Evolutionary conservation across 1,139 yeast genomes (phyloP).

Genomic region (Blastobotrys serpentis): DNA sequence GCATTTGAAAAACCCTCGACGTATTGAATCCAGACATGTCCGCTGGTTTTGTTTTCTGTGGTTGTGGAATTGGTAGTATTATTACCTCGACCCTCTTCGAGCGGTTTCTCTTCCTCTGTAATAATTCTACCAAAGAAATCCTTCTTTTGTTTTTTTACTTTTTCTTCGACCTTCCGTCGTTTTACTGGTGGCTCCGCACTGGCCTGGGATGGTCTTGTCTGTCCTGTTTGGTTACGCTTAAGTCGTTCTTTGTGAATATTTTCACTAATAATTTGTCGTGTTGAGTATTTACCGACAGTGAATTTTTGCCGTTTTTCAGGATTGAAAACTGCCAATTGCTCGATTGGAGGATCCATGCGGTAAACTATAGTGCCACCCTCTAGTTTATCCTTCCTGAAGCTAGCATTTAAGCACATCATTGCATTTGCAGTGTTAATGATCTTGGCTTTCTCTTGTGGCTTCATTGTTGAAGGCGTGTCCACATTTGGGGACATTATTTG

Average conservation of each 20-base stretch:
- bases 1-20: conserved; percentile 96
- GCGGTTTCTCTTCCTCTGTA: conserved; percentile 2
- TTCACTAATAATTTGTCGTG: conserved; percentile 29
- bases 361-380: conserved; percentile 35
- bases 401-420: conserved; percentile 31
- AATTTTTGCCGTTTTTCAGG: conserved; percentile 27
- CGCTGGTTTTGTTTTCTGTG: conserved; percentile 3
- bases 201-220: neutral
- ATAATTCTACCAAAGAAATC: conserved; percentile 22
- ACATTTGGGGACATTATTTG: conserved; percentile 33
- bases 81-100: neutral
- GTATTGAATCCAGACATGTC: conserved; percentile 79
- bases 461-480: conserved; percentile 25
- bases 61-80: conserved; percentile 8
- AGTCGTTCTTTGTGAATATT: conserved; percentile 15
- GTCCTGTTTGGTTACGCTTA: conserved; percentile 13
- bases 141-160: conserved; percentile 11
- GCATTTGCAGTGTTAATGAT: conserved; percentile 29
- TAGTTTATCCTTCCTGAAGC: conserved; percentile 30
- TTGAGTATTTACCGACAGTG: conserved; percentile 33
- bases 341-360: conserved; percentile 41
- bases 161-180: conserved; percentile 16
- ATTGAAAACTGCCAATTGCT: conserved; percentile 32
- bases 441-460: conserved; percentile 27
- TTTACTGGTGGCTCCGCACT: conserved; percentile 9